Percentiles rank a stretch among this genome's conserved stretches.
Conservation (phyloP, 371 early-diverging fungal species). For the Basidiobolus heterosporus region DNA sequence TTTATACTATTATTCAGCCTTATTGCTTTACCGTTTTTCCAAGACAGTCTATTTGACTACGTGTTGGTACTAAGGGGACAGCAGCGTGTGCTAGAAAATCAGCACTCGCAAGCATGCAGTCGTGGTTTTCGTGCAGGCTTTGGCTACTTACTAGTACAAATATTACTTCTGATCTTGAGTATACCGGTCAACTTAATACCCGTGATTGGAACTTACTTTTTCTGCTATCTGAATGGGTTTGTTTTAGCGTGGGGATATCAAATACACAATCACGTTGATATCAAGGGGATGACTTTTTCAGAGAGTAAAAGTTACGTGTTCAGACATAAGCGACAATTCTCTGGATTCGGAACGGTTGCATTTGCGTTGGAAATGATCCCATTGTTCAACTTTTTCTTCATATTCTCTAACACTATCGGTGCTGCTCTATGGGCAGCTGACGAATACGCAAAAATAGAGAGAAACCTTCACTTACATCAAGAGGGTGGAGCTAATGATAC, state of each 20-base stretch:
- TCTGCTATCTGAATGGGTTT: slow-evolving; percentile 39
- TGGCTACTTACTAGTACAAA: slow-evolving; percentile 8
- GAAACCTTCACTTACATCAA: too few species aligned
- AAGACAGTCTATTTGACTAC: slow-evolving; percentile 7
- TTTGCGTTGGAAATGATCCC: slow-evolving; percentile 46
- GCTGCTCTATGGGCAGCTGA: slow-evolving; percentile 42
- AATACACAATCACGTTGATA: slow-evolving; percentile 33
- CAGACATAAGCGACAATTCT: slow-evolving; percentile 18
- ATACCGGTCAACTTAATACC: slow-evolving; percentile 43
- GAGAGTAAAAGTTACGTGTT: slow-evolving; percentile 27
- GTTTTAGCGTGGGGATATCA: slow-evolving; percentile 24
- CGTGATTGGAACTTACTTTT: slow-evolving; percentile 28
- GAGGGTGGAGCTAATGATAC: too few species aligned
- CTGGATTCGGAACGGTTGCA: slow-evolving; percentile 41
- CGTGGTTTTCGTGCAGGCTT: not conserved
- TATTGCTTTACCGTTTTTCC: slow-evolving; percentile 5
- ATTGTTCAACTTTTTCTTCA: slow-evolving; percentile 41
- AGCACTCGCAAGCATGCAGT: slow-evolving; percentile 5
- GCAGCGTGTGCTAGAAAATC: slow-evolving; percentile 3
- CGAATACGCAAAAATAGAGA: too few species aligned
- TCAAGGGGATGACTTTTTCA: slow-evolving; percentile 27
- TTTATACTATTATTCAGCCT: slow-evolving; percentile 1
- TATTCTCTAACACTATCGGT: slow-evolving; percentile 62
- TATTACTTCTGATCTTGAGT: slow-evolving; percentile 30
- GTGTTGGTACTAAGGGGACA: slow-evolving; percentile 4